Conservation (phyloP, 2,329 filamentous ascomycete species). For the Botryotinia globosa region DNA sequence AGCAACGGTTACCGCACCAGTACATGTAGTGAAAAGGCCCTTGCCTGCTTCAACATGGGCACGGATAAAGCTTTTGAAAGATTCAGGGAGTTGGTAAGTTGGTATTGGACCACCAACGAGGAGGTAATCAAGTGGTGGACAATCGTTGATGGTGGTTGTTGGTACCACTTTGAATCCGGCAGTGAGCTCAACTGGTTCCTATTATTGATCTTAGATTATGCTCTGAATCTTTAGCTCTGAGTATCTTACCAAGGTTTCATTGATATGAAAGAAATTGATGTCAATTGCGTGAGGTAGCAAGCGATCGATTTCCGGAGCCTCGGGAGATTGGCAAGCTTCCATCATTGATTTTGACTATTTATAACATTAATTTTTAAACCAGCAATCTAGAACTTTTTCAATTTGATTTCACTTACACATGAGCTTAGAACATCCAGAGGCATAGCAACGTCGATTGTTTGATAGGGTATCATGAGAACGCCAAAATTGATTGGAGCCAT, state of each 20-base stretch:
- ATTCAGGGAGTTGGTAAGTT: slow-evolving; percentile 36
- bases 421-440: slow-evolving; percentile 33
- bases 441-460: slow-evolving; percentile 32
- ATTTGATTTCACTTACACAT: slow-evolving; percentile 19
- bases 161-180: slow-evolving; percentile 24
- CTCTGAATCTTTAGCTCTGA: background rate
- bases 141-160: slow-evolving; percentile 35
- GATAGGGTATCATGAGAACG: slow-evolving; percentile 32
- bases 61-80: slow-evolving; percentile 38
- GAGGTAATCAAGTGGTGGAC: slow-evolving; percentile 42
- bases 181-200: slow-evolving; percentile 26
- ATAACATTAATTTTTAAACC: background rate
- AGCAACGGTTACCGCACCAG: slow-evolving; percentile 39
- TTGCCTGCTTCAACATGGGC: slow-evolving; percentile 41
- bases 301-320: slow-evolving; percentile 11
- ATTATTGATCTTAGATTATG: background rate
- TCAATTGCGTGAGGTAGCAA: slow-evolving; percentile 26
- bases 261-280: slow-evolving; percentile 33
- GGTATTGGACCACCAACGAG: slow-evolving; percentile 40
- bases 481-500: slow-evolving; percentile 35
- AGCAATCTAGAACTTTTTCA: background rate
- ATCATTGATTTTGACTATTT: slow-evolving; percentile 1
- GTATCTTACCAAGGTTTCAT: slow-evolving; percentile 24
- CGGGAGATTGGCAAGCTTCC: background rate
- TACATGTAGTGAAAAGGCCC: slow-evolving; percentile 41